Evolutionary conservation across 371 early-diverging fungal species (phyloP), one percentile per base, ranked within the genome.

Genomic region (Blastocladiella emersonii): DNA sequence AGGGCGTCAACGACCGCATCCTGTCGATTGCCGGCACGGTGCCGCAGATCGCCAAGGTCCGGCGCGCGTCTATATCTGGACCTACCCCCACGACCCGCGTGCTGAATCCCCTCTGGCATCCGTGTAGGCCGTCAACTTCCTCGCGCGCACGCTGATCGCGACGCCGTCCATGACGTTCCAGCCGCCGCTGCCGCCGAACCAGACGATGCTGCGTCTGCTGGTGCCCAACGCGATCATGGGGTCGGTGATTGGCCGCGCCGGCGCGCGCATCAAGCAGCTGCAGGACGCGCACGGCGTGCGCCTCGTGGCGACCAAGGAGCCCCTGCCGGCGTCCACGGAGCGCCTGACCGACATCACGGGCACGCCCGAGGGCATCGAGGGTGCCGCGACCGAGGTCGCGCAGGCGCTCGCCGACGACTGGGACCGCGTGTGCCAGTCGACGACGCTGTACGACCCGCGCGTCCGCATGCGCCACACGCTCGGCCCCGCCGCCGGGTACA

Each of bases 191-290:
- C 57, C n/a, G 30, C 35, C 34, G 8, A 34, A 56, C 13, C 27
- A n/a, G 19, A 69, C 80, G 13, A 72, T 83, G 23, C 72, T 91
- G 61, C 89, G 90, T 57, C 71, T 91, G 44, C 75, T 91, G 67
- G 83, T 91, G 65, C 84, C 90, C 43, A 88, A 90, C 70, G 85
- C 85, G 67, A 72, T 89, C 61, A 89, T 91, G 87, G 92, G 92
- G 36, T 85, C 88, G 23, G 82, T 91, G 61, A 91, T 91, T 71
- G 92, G 91, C 57, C 85, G 87, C 56, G 87, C 86, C 71, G 92
- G 92, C 37, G 72, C 81, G 63, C 87, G 87, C 74, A 90, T 91
- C 69, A 89, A 89, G 75, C 83, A 86, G 65, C 89, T 91, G 64
- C 91, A 89, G 75, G 90, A 91, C 65, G 70, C 76, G 21, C 85